These are phyloP conservation scores for Vishniacozyma victoriae DNA, from an alignment of 768 basidiomycete species.

Conservation along the genomic window DNA sequence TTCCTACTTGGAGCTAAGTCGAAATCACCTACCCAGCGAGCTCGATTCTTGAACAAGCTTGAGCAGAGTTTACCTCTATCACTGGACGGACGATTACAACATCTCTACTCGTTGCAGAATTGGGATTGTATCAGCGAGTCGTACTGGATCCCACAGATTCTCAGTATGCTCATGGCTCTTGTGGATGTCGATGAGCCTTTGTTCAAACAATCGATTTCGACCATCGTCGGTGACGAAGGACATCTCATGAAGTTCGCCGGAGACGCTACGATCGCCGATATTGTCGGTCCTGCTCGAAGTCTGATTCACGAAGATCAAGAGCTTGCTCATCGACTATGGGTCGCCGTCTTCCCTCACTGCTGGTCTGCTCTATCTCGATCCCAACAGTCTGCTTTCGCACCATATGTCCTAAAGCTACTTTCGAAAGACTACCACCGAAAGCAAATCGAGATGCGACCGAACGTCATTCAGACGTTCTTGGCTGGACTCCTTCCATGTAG, in stretches of 20 bases:
- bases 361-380: slow-evolving; percentile 80
- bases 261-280: slow-evolving; percentile 46
- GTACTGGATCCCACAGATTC: slow-evolving; percentile 88
- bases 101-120: slow-evolving; percentile 84
- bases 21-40: slow-evolving; percentile 68
- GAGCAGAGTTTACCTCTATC: slow-evolving; percentile 82
- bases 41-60: slow-evolving; percentile 80
- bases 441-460: slow-evolving; percentile 81
- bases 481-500: slow-evolving; percentile 75
- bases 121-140: slow-evolving; percentile 90
- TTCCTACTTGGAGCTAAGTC: slow-evolving; percentile 88
- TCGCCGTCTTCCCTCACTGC: slow-evolving; percentile 73
- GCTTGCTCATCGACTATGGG: slow-evolving; percentile 76
- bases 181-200: slow-evolving; percentile 48
- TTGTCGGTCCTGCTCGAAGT: slow-evolving; percentile 73
- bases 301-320: slow-evolving; percentile 73
- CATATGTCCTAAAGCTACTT: slow-evolving; percentile 81
- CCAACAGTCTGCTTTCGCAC: slow-evolving; percentile 82
- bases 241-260: slow-evolving; percentile 12
- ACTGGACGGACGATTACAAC: slow-evolving; percentile 72
- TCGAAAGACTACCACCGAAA: slow-evolving; percentile 89
- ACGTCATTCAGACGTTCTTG: slow-evolving; percentile 85
- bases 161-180: slow-evolving; percentile 82
- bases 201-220: slow-evolving; percentile 15
- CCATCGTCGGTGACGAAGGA: slow-evolving; percentile 18